Percentiles rank a stretch among this genome's conserved stretches.
These are phyloP conservation scores for Euphorbia lathyris DNA, from an alignment of 345 rosid species.

Conservation along the genomic window DNA sequence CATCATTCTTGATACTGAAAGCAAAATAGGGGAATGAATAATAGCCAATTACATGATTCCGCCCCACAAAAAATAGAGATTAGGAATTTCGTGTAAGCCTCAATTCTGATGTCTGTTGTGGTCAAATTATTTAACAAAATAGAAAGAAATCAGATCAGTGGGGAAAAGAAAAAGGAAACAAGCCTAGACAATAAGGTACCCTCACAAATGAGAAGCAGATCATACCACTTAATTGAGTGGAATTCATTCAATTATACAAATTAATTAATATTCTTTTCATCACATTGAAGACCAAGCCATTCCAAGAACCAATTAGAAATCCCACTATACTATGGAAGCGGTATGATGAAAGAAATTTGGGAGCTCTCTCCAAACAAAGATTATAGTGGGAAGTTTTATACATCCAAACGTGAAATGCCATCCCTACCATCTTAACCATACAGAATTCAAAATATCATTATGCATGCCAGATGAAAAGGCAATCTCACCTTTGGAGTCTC, in stretches of 20 bases:
- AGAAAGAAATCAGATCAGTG: background rate
- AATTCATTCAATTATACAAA: background rate
- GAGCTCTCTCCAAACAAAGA: background rate
- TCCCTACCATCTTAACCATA: background rate
- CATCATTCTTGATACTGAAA: constrained; percentile 83
- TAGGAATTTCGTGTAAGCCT: background rate
- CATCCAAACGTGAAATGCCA: background rate
- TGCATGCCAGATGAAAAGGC: background rate
- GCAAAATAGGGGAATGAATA: background rate
- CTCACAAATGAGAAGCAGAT: no score
- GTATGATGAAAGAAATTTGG: background rate
- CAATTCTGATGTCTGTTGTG: background rate
- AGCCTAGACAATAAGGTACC: background rate
- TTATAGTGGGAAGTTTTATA: constrained; percentile 1
- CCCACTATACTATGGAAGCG: background rate
- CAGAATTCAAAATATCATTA: background rate
- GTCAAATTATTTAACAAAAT: background rate
- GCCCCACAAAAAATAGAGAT: background rate
- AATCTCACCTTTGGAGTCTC: constrained; percentile 75
- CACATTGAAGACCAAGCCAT: background rate
- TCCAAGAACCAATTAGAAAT: background rate
- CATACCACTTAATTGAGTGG: background rate
- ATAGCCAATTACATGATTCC: background rate
- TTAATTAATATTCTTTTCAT: background rate
- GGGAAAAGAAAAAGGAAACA: background rate